phyloP scores from a whole-genome alignment of 371 early-diverging fungal species.

The Apophysomyces variabilis region DNA sequence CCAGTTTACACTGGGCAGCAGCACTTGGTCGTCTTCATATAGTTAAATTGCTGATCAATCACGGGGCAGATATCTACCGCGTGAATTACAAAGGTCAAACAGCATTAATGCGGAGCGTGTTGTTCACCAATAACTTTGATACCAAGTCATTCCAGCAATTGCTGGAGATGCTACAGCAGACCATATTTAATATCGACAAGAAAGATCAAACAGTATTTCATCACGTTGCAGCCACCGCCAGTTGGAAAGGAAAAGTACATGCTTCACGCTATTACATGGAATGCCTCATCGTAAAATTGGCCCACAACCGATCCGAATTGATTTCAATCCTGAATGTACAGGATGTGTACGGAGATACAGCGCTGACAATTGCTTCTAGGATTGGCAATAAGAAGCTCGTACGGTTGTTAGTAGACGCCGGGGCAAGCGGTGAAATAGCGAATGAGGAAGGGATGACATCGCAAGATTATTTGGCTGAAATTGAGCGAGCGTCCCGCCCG shows the following conservation, averaged over 20 bases:
- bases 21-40: constrained; percentile 80
- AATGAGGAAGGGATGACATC: constrained; percentile 77
- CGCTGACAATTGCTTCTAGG: constrained; percentile 84
- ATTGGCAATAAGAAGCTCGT: constrained; percentile 74
- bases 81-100: constrained; percentile 86
- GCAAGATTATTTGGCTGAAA: constrained; percentile 50
- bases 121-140: constrained; percentile 86
- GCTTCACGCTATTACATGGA: constrained; percentile 87
- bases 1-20: constrained; percentile 94
- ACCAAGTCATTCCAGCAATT: constrained; percentile 75
- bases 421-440: constrained; percentile 74
- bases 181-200: constrained; percentile 76
- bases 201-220: constrained; percentile 87
- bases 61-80: constrained; percentile 72
- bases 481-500: not conserved
- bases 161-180: constrained; percentile 73
- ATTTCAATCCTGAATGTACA: constrained; percentile 75
- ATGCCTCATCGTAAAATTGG: constrained; percentile 55
- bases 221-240: constrained; percentile 81
- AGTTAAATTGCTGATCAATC: constrained; percentile 70
- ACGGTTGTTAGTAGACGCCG: constrained; percentile 75
- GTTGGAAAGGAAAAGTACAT: constrained; percentile 68
- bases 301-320: constrained; percentile 49
- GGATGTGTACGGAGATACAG: constrained; percentile 90
- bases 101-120: constrained; percentile 87